A percentile compares a stretch with the other conserved stretches of the same genome.
Evolutionary conservation across 495 filamentous ascomycete species (phyloP).

Genomic region (Astrothelium macrocarpum): DNA sequence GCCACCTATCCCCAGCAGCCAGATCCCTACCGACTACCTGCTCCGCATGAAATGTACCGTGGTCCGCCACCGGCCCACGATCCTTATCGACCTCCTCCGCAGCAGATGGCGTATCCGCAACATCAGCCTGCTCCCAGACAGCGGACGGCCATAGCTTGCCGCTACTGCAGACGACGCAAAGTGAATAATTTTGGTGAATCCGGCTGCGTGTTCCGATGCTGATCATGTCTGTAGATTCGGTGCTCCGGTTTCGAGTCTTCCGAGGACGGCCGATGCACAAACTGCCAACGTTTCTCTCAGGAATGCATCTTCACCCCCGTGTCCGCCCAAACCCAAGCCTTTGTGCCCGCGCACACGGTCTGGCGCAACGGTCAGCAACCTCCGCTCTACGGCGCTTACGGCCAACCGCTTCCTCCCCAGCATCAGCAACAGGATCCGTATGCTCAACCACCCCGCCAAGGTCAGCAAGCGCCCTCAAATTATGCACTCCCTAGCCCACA

Average conservation of each 20-base stretch:
- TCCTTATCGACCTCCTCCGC: slow-evolving; percentile 19
- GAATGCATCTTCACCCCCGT: slow-evolving; percentile 83
- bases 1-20: slow-evolving; percentile 21
- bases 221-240: slow-evolving; percentile 50
- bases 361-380: slow-evolving; percentile 29
- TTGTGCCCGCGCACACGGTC: slow-evolving; percentile 69
- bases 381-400: slow-evolving; percentile 63
- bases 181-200: slow-evolving; percentile 35
- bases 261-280: slow-evolving; percentile 67
- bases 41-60: slow-evolving; percentile 25
- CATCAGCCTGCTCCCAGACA: slow-evolving; percentile 61
- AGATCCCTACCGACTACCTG: slow-evolving; percentile 20
- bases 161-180: slow-evolving; percentile 74
- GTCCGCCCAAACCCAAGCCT: slow-evolving; percentile 72
- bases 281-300: slow-evolving; percentile 72
- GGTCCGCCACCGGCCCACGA: slow-evolving; percentile 19
- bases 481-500: slow-evolving; percentile 27
- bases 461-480: slow-evolving; percentile 12
- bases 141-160: slow-evolving; percentile 75
- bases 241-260: slow-evolving; percentile 76
- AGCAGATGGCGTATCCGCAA: slow-evolving; percentile 19
- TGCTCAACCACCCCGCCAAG: slow-evolving; percentile 14
- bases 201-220: background rate
- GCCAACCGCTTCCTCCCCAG: slow-evolving; percentile 56
- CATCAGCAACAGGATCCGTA: slow-evolving; percentile 40